A percentile compares a stretch with the other conserved stretches of the same genome.
phyloP scores from a whole-genome alignment of 306 rosid species.

The Casuarina cunninghamiana region DNA sequence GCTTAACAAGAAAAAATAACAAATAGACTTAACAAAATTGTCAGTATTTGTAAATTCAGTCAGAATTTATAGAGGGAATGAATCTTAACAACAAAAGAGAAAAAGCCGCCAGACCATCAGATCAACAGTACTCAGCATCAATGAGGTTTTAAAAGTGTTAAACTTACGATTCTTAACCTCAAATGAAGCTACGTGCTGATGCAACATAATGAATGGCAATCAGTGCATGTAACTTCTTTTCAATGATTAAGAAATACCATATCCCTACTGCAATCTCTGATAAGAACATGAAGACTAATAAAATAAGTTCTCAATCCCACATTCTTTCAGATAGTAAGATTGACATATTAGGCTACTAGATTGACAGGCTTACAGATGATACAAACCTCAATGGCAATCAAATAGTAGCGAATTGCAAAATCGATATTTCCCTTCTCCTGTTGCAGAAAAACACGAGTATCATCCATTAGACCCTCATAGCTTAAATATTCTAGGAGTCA shows the following conservation, averaged over 20 bases:
- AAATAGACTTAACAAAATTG: neutral
- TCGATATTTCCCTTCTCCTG: slow-evolving; percentile 69
- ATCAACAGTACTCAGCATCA: neutral
- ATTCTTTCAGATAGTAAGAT: neutral
- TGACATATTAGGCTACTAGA: neutral
- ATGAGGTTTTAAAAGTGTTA: neutral
- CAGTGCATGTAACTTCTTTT: neutral
- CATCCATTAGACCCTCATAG: neutral
- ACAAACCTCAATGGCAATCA: slow-evolving; percentile 92
- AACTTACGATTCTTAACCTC: neutral
- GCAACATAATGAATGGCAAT: neutral
- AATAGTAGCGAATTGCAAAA: slow-evolving; percentile 66
- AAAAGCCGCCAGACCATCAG: neutral
- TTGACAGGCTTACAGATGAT: slow-evolving; percentile 3
- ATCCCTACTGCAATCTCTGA: neutral
- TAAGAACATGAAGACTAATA: neutral
- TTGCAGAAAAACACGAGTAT: slow-evolving; percentile 7
- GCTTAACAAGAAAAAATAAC: neutral
- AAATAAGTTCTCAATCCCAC: neutral
- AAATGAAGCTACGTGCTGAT: neutral
- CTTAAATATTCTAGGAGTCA: neutral
- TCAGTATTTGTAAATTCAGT: neutral
- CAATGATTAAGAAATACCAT: neutral
- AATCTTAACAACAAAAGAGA: neutral
- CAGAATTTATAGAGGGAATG: neutral